Evolutionary conservation across 2,329 filamentous ascomycete genomes (phyloP), one percentile per base, ranked within the genome.

Genomic region (Endothia cerciana): DNA sequence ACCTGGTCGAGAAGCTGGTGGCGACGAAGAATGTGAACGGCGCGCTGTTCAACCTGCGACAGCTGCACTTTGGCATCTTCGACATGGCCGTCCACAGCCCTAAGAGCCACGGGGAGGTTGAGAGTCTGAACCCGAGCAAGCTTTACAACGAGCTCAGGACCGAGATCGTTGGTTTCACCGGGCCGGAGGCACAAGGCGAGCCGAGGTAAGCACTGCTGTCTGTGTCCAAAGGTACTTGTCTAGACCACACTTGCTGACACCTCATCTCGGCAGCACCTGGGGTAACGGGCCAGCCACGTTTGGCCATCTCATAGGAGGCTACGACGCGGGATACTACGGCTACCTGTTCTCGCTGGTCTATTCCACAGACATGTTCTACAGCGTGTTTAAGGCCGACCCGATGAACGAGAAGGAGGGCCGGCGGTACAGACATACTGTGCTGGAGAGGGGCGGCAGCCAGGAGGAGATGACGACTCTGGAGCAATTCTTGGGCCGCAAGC

Each of bases 331-430:
- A 53, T 94, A 94, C 80, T 95, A 95, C 76, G 87, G 88, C 72
- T 91, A 90, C 74, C 79, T 90, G 41, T 90, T 86, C 69, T 92
- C 89, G 1, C 86, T 92, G 76, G 92, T 95, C 22, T 95, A 94
- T 79, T 91, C 89, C 28, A 86, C 90, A 33, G 92, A 96, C 77
- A 94, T 96, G 91, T 96, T 94, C 82, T 88, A 92, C 78, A 85
- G 85, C 0, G 89, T 91, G 57, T 95, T 95, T 80, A 89, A 90
- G 80, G 82, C 86, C 71, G 83, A 94, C 75, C 92, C 92, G 0
- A 93, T 94, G 91, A 86, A 93, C 75, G 83, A 83, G 40, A 85
- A 85, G 70, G 87, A 93, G 74, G 92, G 92, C 1, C 83, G 91
- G 17, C 80, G 91, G 66, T 95, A 94, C 79, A 84, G 92, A 63